phyloP scores from a whole-genome alignment of 495 filamentous ascomycete genomes.

The Pseudomonodictys pantanalensis region DNA sequence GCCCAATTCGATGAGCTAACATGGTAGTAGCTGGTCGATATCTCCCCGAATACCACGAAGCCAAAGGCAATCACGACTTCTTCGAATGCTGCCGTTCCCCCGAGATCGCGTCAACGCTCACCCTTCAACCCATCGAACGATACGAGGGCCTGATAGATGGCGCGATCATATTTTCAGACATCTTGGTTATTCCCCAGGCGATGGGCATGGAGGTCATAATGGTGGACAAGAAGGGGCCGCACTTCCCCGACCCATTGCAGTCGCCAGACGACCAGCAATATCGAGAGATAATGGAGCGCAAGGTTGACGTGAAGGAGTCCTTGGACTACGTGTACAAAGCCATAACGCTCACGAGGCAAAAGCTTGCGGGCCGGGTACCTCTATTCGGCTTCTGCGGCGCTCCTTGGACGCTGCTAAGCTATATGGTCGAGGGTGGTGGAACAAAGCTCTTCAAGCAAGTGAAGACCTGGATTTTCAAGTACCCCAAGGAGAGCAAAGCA shows the following conservation, averaged over 20 bases:
- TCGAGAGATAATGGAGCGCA: slow-evolving; percentile 64
- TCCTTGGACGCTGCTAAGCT: slow-evolving; percentile 93
- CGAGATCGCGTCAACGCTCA: slow-evolving; percentile 86
- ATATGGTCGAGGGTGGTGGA: slow-evolving; percentile 97
- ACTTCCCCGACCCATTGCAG: slow-evolving; percentile 81
- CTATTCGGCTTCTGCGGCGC: slow-evolving; percentile 97
- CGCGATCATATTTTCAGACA: slow-evolving; percentile 98
- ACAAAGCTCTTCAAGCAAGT: slow-evolving; percentile 85
- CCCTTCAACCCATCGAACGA: slow-evolving; percentile 89
- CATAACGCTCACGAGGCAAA: slow-evolving; percentile 84
- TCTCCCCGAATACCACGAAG: slow-evolving; percentile 95
- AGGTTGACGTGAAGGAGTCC: slow-evolving; percentile 79
- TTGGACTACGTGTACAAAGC: slow-evolving; percentile 94
- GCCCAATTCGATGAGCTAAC: slow-evolving; percentile 1
- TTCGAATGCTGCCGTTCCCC: slow-evolving; percentile 94
- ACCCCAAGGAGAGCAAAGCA: slow-evolving; percentile 72
- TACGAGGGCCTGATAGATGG: slow-evolving; percentile 89
- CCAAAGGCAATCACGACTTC: slow-evolving; percentile 85
- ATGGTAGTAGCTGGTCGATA: slow-evolving; percentile 76
- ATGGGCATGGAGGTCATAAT: slow-evolving; percentile 97
- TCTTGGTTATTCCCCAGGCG: slow-evolving; percentile 94
- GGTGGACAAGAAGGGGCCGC: slow-evolving; percentile 91
- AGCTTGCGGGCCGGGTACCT: slow-evolving; percentile 82
- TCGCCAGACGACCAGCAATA: slow-evolving; percentile 79
- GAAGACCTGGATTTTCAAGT: slow-evolving; percentile 95